Base-by-base conservation (phyloP, 768 basidiomycete genomes). In the Infundibulicybe gibba region DNA sequence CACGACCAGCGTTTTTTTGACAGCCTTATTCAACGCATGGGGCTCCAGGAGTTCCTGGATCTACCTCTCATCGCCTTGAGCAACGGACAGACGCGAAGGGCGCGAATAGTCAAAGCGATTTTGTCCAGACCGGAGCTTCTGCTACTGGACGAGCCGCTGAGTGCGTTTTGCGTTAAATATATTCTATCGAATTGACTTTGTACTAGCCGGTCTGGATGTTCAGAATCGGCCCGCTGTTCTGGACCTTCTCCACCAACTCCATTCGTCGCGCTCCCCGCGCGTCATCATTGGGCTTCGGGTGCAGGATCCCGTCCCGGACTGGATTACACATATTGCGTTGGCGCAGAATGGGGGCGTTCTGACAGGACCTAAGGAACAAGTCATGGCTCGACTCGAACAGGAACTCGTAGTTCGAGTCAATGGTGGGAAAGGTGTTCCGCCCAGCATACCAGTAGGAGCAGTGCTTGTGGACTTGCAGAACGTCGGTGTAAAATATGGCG, bases 81-180 rank as follows among this genome's bases (percentile, higher is more conserved):
- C 51, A 95, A 94, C 57, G 95, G 95, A 0, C 94, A 99, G 69
- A 97, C 86, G 25, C 70, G 94, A 33, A 69, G 91, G 14, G 93
- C 93, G 5, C 71, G 94, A 39, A 88, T 99, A 40, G 73, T 89
- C 8, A 80, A 84, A 52, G 88, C 89, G 0, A 63, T 97, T 8
- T 60, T 97, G 30, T 69, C 64, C 14, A 72, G 77, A 39, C 91
- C 93, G 0, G 76, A 84, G 50, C 60, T 97, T 15, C 60, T 97
- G 17, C 64, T 98, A 6, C 72, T 97, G n/a, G 94, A 97, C 50
- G 95, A 98, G 62, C 94, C 94, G 0, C 70, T 93, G 32, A 91
- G 91, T 92, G 53, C 48, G 84, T 72, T 6, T 32, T 41, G 37
- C 6, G 4, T 43, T 35, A 38, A 31, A 16, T 49, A 40, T 32